Conservation (phyloP, 148 eudicot genomes). For the Silene latifolia region DNA sequence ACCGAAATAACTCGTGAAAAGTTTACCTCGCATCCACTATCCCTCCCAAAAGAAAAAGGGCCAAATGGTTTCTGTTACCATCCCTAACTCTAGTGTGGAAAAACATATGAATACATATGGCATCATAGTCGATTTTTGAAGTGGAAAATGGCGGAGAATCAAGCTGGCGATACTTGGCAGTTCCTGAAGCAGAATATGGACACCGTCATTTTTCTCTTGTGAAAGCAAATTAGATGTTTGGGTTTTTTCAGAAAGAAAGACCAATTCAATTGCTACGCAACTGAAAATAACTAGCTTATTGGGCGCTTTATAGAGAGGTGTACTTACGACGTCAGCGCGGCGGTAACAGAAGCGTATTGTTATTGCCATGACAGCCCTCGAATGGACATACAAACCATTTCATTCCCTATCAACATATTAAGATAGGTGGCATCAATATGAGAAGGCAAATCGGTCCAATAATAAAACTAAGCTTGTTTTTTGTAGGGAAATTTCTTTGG, state of each 20-base stretch:
- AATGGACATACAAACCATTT: too few relatives aligned
- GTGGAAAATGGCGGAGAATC: conserved; percentile 35
- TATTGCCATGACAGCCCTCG: too few relatives aligned
- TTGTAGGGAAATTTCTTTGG: too few relatives aligned
- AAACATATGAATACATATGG: conserved; percentile 37
- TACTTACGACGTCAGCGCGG: too few relatives aligned
- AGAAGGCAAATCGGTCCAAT: too few relatives aligned
- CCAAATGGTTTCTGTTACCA: conserved; percentile 22
- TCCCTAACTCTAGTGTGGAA: conserved; percentile 26
- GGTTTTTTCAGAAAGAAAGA: conserved; percentile 44
- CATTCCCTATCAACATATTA: too few relatives aligned
- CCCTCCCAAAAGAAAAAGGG: not conserved
- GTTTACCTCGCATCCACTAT: conserved; percentile 16
- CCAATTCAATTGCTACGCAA: too few relatives aligned
- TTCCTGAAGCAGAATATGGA: conserved; percentile 25
- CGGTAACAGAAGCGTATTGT: too few relatives aligned
- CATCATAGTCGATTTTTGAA: conserved; percentile 32
- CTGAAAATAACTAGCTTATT: too few relatives aligned
- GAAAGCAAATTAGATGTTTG: conserved; percentile 24
- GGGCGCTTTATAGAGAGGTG: too few relatives aligned
- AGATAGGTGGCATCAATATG: too few relatives aligned
- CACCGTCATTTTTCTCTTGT: conserved; percentile 32
- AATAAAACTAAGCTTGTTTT: too few relatives aligned
- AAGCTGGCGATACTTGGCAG: conserved; percentile 28
- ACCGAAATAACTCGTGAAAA: not conserved